Base-by-base conservation (phyloP, 2,329 filamentous ascomycete species). In the Fusarium sp. region DNA sequence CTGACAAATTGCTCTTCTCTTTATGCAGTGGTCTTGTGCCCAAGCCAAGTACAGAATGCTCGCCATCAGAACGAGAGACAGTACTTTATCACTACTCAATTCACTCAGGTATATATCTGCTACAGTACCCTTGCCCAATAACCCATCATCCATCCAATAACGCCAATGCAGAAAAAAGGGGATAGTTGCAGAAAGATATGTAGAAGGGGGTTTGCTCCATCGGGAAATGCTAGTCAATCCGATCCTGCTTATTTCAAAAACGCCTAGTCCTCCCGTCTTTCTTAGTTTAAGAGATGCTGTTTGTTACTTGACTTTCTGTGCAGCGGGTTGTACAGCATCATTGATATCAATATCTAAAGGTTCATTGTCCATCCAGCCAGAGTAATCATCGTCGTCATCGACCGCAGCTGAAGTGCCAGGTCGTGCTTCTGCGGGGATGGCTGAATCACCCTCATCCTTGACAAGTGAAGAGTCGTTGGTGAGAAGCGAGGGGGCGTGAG, bases 341-440 rank as follows among this genome's bases (percentile, higher is more conserved):
- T 57, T 62, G 11, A 59, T 60, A 35, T 67, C 68, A 43, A 67
- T 55, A n/a, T 71, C 70, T 35, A 69, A 54, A 14, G 67, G 44
- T 37, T 71, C 71, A 19, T 75, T 69, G 46, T 74, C 73, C 62
- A 76, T 68, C 75, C 75, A 76, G 13, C 72, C 73, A 14, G 74
- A 75, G 48, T 71, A 77, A 43, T 74, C 73, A 13, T 76, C 73
- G 2, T 75, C 71, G 2, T 75, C 73, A 5, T 72, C 69, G 6
- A 61, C 65, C 14, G 21, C 51, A 15, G 50, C 52, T 14, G 64
- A 42, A 6, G 60, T 54, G 4, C 61, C 61, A 3, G 70, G 58
- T 14, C 65, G 7, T 17, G 66, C 54, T 39, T 65, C 38, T 21
- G 67, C 23, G 15, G 44, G 39, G 21, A 29, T 39, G 31, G 27